phyloP scores from a whole-genome alignment of 495 filamentous ascomycete species.

The Aspergillus asperescens region DNA sequence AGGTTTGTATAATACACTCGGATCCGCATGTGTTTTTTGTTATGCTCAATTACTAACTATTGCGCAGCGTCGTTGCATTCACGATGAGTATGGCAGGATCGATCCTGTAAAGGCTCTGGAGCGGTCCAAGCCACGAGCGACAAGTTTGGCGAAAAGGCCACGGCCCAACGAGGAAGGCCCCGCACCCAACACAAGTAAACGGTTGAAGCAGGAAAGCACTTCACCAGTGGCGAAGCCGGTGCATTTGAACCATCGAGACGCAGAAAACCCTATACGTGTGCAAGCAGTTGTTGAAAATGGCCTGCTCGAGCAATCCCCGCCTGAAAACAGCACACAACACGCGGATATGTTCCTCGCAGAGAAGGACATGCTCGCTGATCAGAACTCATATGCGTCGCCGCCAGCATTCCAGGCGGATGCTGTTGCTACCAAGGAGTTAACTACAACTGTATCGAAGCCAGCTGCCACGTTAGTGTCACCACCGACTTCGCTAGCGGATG shows the following conservation, averaged over 20 bases:
- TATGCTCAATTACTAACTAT: conserved; percentile 12
- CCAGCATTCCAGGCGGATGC: conserved; percentile 34
- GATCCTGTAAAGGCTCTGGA: conserved; percentile 60
- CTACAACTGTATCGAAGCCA: conserved; percentile 31
- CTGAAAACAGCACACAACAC: conserved; percentile 15
- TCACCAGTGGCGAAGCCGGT: conserved; percentile 27
- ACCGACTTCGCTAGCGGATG: conserved; percentile 47
- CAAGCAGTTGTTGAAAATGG: conserved; percentile 9
- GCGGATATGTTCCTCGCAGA: conserved; percentile 14
- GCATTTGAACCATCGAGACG: conserved; percentile 18
- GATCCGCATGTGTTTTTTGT: neutral
- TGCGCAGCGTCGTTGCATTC: conserved; percentile 62
- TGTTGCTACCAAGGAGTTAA: conserved; percentile 29
- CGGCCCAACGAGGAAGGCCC: conserved; percentile 36
- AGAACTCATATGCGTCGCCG: conserved; percentile 37
- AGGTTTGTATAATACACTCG: conserved; percentile 41
- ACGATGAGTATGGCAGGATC: conserved; percentile 59
- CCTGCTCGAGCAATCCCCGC: neutral
- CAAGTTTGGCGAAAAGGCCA: conserved; percentile 44
- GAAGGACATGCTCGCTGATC: conserved; percentile 18
- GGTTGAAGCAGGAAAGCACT: conserved; percentile 39
- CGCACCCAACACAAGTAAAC: conserved; percentile 24
- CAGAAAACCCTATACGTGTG: conserved; percentile 12
- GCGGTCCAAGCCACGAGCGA: conserved; percentile 52
- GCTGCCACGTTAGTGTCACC: conserved; percentile 47